phyloP scores from a whole-genome alignment of 2,329 filamentous ascomycete species.

The Apiospora koreana region DNA sequence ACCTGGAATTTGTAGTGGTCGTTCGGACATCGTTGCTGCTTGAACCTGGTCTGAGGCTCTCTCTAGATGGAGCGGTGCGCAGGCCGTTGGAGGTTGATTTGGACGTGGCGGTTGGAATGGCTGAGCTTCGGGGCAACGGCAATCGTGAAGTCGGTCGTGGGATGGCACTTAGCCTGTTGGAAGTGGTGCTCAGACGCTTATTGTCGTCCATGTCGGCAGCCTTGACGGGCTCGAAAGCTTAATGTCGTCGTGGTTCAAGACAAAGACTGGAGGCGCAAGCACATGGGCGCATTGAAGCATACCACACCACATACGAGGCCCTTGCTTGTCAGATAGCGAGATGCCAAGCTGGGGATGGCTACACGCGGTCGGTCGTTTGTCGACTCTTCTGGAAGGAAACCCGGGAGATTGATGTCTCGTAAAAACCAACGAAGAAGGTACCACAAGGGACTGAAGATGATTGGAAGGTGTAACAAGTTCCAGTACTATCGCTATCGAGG shows the following conservation, averaged over 20 bases:
- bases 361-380: background rate
- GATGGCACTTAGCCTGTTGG: conserved; percentile 25
- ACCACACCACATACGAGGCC: background rate
- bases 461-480: background rate
- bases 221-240: background rate
- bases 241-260: background rate
- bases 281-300: conserved; percentile 8
- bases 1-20: conserved; percentile 19
- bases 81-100: conserved; percentile 12
- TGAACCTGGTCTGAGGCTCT: conserved; percentile 18
- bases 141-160: conserved; percentile 34
- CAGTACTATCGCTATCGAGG: background rate
- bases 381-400: background rate
- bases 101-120: conserved; percentile 20
- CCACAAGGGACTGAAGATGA: background rate
- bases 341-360: background rate
- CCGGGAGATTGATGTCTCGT: background rate
- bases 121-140: conserved; percentile 29
- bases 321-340: background rate
- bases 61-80: conserved; percentile 19
- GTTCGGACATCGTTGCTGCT: conserved; percentile 18
- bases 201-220: conserved; percentile 11
- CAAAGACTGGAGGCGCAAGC: conserved; percentile 6
- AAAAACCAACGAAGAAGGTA: background rate
- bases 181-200: conserved; percentile 6